Conservation (phyloP, 2,329 filamentous ascomycete species). For the Claviceps sp. region DNA sequence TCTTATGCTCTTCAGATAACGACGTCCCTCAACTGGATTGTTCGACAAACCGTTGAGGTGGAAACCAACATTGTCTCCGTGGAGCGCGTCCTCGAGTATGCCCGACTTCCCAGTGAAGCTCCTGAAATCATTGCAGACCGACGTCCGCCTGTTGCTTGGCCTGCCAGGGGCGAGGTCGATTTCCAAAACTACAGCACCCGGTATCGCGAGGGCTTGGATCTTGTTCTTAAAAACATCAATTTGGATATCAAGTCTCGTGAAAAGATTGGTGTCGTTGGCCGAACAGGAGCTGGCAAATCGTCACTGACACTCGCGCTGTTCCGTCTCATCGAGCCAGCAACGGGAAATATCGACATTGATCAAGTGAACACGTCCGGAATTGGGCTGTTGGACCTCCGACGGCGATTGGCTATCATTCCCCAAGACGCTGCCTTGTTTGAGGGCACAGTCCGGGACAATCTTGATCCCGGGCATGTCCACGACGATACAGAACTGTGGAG, state of each 20-base stretch:
- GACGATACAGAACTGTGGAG: conserved; percentile 97
- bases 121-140: conserved; percentile 85
- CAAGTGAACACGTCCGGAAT: conserved; percentile 79
- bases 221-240: conserved; percentile 86
- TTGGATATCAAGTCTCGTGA: conserved; percentile 90
- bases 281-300: conserved; percentile 92
- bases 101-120: conserved; percentile 79
- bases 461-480: conserved; percentile 87
- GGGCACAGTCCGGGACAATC: conserved; percentile 83
- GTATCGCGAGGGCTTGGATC: conserved; percentile 78
- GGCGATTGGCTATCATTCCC: conserved; percentile 88
- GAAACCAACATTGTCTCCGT: conserved; percentile 99
- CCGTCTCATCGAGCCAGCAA: conserved; percentile 80
- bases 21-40: conserved; percentile 96
- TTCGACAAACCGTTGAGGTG: conserved; percentile 96
- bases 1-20: conserved; percentile 97
- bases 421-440: conserved; percentile 96
- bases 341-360: conserved; percentile 81
- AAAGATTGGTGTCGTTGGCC: conserved; percentile 94
- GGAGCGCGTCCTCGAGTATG: conserved; percentile 93
- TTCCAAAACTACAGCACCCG: conserved; percentile 92
- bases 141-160: conserved; percentile 82
- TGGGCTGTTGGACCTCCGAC: conserved; percentile 75
- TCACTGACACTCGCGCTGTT: conserved; percentile 87
- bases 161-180: conserved; percentile 71